These are phyloP conservation scores for Toxicodendron radicans DNA, from an alignment of 345 rosid genomes.

Conservation along the genomic window DNA sequence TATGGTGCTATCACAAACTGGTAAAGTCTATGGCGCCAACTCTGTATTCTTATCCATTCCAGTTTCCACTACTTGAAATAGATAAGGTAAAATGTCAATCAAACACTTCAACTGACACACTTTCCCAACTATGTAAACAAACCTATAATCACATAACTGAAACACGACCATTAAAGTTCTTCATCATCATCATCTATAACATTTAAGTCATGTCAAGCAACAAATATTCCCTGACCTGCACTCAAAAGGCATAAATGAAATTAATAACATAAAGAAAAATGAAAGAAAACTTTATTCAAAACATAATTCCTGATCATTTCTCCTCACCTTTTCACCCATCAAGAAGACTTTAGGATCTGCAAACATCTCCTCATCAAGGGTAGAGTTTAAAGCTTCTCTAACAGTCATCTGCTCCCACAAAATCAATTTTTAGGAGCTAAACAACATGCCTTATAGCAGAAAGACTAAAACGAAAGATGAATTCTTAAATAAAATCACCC, in stretches of 20 bases:
- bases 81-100: not conserved
- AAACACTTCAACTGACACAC: not conserved
- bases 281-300: not conserved
- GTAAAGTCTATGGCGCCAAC: constrained; percentile 23
- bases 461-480: not conserved
- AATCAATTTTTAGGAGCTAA: not conserved
- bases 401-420: constrained; percentile 48
- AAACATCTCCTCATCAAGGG: constrained; percentile 93
- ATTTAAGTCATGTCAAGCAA: no score
- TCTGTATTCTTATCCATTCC: no score
- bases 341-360: constrained; percentile 89
- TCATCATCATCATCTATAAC: not conserved
- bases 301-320: not conserved
- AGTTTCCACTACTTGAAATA: no score
- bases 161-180: not conserved
- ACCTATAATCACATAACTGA: not conserved
- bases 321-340: constrained; percentile 91
- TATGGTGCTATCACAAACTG: constrained; percentile 17
- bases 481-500: not conserved
- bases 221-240: constrained; percentile 88
- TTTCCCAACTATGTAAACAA: not conserved
- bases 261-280: constrained; percentile 6
- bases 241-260: constrained; percentile 10
- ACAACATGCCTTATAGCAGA: not conserved
- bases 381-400: constrained; percentile 81